Conservation (phyloP, 23 red algal genomes). For the Agarophyton chilense region DNA sequence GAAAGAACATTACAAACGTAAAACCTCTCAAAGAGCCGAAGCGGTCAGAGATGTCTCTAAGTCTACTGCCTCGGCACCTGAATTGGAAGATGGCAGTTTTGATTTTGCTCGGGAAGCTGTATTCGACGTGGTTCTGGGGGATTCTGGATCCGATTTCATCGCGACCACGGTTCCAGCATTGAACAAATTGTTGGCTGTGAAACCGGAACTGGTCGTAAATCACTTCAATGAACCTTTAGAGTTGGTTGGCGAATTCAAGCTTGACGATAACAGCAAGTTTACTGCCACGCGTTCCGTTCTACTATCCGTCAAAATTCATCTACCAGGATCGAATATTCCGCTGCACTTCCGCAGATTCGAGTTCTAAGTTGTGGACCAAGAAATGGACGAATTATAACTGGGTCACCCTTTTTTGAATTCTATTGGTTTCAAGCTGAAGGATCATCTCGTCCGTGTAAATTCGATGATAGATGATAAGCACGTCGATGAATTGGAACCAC, state of each 20-base stretch:
- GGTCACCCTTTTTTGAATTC: constrained; percentile 1
- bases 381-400: constrained; percentile 9
- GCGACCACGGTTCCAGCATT: no score
- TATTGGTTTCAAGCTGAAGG: constrained; percentile 28
- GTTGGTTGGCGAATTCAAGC: no score
- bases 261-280: no score
- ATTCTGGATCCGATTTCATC: constrained; percentile 30
- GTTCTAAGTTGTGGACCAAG: not conserved
- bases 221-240: no score
- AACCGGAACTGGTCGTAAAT: no score
- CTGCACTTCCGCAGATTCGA: not conserved
- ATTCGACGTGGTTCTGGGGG: not conserved
- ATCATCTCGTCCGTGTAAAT: not conserved
- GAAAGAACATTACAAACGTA: no score
- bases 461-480: not conserved
- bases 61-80: no score
- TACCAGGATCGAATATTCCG: constrained; percentile 30
- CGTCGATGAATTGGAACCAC: not conserved
- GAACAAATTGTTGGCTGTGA: no score
- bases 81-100: not conserved
- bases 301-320: constrained; percentile 1
- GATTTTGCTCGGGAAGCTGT: not conserved
- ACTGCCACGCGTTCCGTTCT: no score
- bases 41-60: no score
- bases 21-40: no score